These are phyloP conservation scores for Globisporangium emineosum DNA, from an alignment of 352 stramenopile genomes.

Conservation along the genomic window DNA sequence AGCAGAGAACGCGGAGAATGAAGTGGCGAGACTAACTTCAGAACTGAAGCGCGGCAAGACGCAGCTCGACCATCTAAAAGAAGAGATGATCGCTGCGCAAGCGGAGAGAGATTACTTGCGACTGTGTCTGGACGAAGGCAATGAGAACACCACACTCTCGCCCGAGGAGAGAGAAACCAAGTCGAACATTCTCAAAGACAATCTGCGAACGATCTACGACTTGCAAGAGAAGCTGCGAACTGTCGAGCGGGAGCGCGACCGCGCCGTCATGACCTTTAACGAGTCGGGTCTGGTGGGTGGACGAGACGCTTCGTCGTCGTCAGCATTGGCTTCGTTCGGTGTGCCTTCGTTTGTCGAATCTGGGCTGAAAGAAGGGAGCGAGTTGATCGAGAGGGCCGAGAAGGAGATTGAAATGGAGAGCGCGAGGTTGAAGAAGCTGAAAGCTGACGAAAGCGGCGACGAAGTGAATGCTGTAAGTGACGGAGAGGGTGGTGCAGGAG, in stretches of 20 bases:
- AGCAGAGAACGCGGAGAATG: slow-evolving; percentile 77
- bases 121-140: slow-evolving; percentile 61
- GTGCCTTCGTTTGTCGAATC: slow-evolving; percentile 40
- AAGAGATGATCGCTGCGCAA: slow-evolving; percentile 86
- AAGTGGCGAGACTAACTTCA: slow-evolving; percentile 64
- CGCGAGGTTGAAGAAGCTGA: slow-evolving; percentile 70
- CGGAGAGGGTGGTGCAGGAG: slow-evolving; percentile 18
- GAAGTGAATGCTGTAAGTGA: slow-evolving; percentile 34
- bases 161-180: slow-evolving; percentile 51
- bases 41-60: slow-evolving; percentile 79
- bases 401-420: slow-evolving; percentile 80
- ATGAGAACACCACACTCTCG: slow-evolving; percentile 14
- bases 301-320: slow-evolving; percentile 11
- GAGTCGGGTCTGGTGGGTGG: slow-evolving; percentile 16
- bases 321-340: slow-evolving; percentile 26
- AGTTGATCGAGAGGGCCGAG: slow-evolving; percentile 62
- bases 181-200: slow-evolving; percentile 68
- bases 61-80: slow-evolving; percentile 76
- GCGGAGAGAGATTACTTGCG: slow-evolving; percentile 77
- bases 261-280: slow-evolving; percentile 40
- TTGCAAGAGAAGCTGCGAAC: slow-evolving; percentile 75
- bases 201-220: slow-evolving; percentile 76
- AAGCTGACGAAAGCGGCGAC: slow-evolving; percentile 50
- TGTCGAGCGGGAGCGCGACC: slow-evolving; percentile 65
- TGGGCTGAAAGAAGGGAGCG: slow-evolving; percentile 55